Percentiles rank a stretch among this genome's conserved stretches.
These are phyloP conservation scores for Nitzschia inconspicua DNA, from an alignment of 108 stramenopile species.

Conservation along the genomic window DNA sequence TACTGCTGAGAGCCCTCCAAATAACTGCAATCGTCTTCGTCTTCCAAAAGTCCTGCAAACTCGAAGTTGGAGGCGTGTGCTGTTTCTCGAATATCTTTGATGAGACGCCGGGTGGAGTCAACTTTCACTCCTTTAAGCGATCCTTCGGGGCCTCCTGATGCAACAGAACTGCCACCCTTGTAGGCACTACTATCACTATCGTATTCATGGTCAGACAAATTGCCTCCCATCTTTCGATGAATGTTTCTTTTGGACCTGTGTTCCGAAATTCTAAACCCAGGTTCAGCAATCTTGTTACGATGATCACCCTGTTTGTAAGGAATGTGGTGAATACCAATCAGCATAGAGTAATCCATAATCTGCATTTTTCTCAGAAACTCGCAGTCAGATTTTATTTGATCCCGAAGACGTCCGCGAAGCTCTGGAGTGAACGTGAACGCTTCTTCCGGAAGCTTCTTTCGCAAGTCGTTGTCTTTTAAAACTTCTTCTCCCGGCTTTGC, in stretches of 20 bases:
- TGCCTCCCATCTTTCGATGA: conserved; percentile 4
- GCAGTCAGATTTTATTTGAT: conserved; percentile 74
- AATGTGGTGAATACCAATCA: conserved; percentile 89
- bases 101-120: conserved; percentile 58
- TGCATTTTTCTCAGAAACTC: conserved; percentile 75
- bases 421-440: conserved; percentile 58
- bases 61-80: conserved; percentile 46
- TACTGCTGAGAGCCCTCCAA: conserved; percentile 49
- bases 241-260: not conserved
- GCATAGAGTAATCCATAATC: conserved; percentile 96
- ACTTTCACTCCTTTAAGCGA: not conserved
- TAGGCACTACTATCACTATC: not conserved
- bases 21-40: conserved; percentile 83
- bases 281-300: conserved; percentile 15
- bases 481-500: conserved; percentile 85
- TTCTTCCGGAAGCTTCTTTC: conserved; percentile 44
- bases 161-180: not conserved
- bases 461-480: conserved; percentile 89
- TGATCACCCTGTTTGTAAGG: conserved; percentile 30
- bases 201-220: not conserved
- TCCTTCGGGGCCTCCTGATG: not conserved
- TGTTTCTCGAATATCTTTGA: conserved; percentile 73
- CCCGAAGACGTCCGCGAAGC: conserved; percentile 52
- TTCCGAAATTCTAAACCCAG: conserved; percentile 28
- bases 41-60: conserved; percentile 38